Percentiles rank a stretch among this genome's conserved stretches.
These are phyloP conservation scores for Sequoiadendron giganteum DNA, from an alignment of 75 land plant genomes.

Conservation along the genomic window DNA sequence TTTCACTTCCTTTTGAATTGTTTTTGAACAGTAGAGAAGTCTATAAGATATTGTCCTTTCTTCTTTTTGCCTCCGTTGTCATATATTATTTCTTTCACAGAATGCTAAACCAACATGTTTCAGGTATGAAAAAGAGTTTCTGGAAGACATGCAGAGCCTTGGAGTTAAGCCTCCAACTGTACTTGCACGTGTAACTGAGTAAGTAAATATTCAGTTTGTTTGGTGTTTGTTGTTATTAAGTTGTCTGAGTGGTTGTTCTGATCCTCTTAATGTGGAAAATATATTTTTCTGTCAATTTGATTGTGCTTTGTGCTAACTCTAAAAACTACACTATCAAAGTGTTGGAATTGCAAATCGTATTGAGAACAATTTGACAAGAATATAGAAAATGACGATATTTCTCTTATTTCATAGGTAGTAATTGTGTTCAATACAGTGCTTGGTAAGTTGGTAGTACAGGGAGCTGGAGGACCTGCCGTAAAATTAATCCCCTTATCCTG, in stretches of 20 bases:
- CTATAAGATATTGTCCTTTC: neutral
- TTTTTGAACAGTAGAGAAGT: neutral
- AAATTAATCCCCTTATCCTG: too few relatives aligned
- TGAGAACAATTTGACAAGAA: too few relatives aligned
- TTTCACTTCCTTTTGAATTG: neutral
- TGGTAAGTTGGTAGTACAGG: too few relatives aligned
- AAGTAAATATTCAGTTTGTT: slow-evolving; percentile 26
- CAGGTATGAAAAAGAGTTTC: slow-evolving; percentile 48
- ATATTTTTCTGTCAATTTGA: too few relatives aligned
- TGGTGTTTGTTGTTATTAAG: neutral
- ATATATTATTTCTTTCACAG: neutral
- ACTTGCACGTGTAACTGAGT: slow-evolving; percentile 43
- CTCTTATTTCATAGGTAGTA: too few relatives aligned
- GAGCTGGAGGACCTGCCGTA: too few relatives aligned
- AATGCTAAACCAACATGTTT: neutral
- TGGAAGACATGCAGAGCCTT: slow-evolving; percentile 42
- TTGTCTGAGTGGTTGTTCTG: neutral
- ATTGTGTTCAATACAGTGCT: too few relatives aligned
- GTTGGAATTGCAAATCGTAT: too few relatives aligned
- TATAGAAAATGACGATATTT: too few relatives aligned
- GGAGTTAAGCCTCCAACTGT: slow-evolving; percentile 32
- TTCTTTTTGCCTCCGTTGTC: neutral
- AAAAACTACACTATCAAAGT: too few relatives aligned
- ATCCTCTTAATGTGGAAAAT: neutral
- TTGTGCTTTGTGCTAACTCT: too few relatives aligned